These are phyloP conservation scores for Scutellaria barbata DNA, from an alignment of 257 asterid genomes.

Conservation along the genomic window DNA sequence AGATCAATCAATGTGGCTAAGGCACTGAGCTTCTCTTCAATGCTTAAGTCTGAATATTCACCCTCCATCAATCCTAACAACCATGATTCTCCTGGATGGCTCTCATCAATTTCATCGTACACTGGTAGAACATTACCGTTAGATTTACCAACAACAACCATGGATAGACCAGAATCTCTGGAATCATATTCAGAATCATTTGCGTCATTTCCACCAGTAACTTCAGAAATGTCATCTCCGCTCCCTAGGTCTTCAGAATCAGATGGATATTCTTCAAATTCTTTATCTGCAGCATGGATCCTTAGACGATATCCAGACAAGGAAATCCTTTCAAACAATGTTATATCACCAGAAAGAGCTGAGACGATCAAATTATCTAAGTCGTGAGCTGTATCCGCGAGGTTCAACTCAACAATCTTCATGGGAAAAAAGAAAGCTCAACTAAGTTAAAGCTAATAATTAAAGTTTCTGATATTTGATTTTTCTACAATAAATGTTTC, in stretches of 20 bases:
- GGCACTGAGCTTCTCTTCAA: constrained; percentile 83
- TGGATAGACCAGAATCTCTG: constrained; percentile 51
- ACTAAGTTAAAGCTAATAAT: constrained; percentile 30
- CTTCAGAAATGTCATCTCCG: constrained; percentile 74
- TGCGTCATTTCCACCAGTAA: constrained; percentile 54
- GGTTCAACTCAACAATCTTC: constrained; percentile 80
- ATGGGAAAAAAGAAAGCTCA: constrained; percentile 33
- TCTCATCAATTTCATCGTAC: constrained; percentile 87
- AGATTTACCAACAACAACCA: constrained; percentile 41
- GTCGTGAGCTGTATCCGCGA: constrained; percentile 52
- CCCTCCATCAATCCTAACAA: constrained; percentile 92
- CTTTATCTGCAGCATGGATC: constrained; percentile 58
- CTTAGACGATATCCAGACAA: constrained; percentile 85
- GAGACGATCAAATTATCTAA: constrained; percentile 69
- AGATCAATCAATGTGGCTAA: constrained; percentile 78
- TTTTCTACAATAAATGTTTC: constrained; percentile 11
- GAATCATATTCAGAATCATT: constrained; percentile 65
- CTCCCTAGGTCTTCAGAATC: constrained; percentile 75
- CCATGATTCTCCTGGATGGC: constrained; percentile 97
- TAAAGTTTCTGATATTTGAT: constrained; percentile 30
- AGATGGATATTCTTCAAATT: constrained; percentile 59
- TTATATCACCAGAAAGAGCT: constrained; percentile 81
- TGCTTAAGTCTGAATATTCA: constrained; percentile 90
- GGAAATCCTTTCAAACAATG: constrained; percentile 92
- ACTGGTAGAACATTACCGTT: constrained; percentile 39